phyloP scores from a whole-genome alignment of 2,329 filamentous ascomycete genomes.

The Pseudogymnoascus sp. region DNA sequence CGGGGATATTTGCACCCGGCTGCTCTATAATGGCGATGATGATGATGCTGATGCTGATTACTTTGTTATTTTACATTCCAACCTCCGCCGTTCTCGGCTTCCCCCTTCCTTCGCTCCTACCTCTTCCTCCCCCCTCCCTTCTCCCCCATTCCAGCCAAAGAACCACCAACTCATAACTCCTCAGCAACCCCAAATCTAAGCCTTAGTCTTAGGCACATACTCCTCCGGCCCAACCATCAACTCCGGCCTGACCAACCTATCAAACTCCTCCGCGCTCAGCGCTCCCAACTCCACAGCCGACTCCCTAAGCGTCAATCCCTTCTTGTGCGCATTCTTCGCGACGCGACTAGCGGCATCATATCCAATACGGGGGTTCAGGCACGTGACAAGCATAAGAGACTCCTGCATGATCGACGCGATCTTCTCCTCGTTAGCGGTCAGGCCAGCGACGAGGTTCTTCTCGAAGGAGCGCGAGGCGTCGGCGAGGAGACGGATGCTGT shows the following conservation, averaged over 20 bases:
- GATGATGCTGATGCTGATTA: not conserved
- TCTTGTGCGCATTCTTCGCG: slow-evolving; percentile 98
- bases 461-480: slow-evolving; percentile 95
- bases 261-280: slow-evolving; percentile 82
- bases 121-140: not conserved
- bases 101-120: not conserved
- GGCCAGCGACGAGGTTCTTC: slow-evolving; percentile 81
- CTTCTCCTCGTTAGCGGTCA: slow-evolving; percentile 89
- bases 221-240: slow-evolving; percentile 86
- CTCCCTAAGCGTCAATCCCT: slow-evolving; percentile 88
- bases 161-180: not conserved
- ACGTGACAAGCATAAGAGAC: slow-evolving; percentile 96
- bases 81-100: not conserved
- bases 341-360: slow-evolving; percentile 98
- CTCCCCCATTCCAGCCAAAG: not conserved
- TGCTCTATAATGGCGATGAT: not conserved
- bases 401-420: slow-evolving; percentile 88
- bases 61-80: slow-evolving; percentile 2
- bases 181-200: not conserved
- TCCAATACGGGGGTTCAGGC: slow-evolving; percentile 93
- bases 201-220: slow-evolving; percentile 31
- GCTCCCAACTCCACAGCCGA: slow-evolving; percentile 90
- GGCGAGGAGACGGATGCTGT: slow-evolving; percentile 79
- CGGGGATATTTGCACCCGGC: slow-evolving; percentile 1
- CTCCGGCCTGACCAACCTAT: slow-evolving; percentile 82